phyloP scores from a whole-genome alignment of 192 early-diverging fungal species.

The Mortierella claussenii region DNA sequence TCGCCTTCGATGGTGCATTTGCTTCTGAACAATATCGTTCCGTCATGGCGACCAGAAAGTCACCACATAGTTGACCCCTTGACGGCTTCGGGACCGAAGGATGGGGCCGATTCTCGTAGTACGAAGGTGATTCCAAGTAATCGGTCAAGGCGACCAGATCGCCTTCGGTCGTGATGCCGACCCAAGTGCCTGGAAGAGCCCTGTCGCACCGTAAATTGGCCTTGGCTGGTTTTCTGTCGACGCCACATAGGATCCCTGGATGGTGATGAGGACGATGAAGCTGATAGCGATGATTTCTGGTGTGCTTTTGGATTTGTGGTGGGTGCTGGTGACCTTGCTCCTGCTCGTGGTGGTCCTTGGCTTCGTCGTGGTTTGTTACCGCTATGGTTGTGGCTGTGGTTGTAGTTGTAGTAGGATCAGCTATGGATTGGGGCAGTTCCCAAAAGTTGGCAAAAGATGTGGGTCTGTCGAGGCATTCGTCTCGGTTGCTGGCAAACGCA shows the following conservation, averaged over 20 bases:
- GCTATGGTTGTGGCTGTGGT: neutral
- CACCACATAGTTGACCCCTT: slow-evolving; percentile 46
- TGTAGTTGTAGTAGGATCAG: neutral
- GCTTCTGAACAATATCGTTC: neutral
- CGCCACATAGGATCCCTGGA: slow-evolving; percentile 3
- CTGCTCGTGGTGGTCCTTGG: too few species aligned
- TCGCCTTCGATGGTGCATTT: too few species aligned
- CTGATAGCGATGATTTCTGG: too few species aligned
- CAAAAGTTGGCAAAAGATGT: slow-evolving; percentile 56
- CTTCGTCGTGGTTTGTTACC: neutral
- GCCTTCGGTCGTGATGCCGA: slow-evolving; percentile 56
- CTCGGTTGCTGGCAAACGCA: slow-evolving; percentile 58
- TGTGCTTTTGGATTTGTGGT: neutral
- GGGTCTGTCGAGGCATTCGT: slow-evolving; percentile 53
- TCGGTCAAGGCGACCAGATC: slow-evolving; percentile 60
- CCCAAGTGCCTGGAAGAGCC: slow-evolving; percentile 54
- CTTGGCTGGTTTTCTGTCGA: neutral
- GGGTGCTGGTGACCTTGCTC: too few species aligned
- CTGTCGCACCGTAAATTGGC: neutral
- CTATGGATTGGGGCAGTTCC: slow-evolving; percentile 12
- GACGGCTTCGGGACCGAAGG: slow-evolving; percentile 9
- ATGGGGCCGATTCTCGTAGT: neutral
- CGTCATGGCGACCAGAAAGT: slow-evolving; percentile 40
- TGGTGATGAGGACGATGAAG: too few species aligned
- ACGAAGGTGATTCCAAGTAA: slow-evolving; percentile 32